Conservation (phyloP, 805 yeast genomes). For the Candida silvicultrix region DNA sequence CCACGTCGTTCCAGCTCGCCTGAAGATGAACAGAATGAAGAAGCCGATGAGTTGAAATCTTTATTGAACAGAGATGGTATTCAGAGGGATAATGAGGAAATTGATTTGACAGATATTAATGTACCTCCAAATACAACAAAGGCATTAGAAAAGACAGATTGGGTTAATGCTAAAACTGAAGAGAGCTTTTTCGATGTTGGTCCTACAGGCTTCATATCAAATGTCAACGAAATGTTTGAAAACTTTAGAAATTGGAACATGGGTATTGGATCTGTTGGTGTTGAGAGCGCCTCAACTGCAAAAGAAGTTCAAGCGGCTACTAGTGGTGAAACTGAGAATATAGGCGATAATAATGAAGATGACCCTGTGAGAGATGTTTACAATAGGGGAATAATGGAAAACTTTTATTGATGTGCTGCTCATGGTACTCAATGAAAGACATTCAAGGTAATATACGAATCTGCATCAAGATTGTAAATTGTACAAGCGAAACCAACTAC, state of each 20-base stretch:
- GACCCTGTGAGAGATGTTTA: not conserved
- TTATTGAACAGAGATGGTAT: constrained; percentile 9
- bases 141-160: constrained; percentile 20
- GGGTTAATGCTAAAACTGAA: constrained; percentile 40
- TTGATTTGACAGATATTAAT: constrained; percentile 15
- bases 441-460: too few species aligned
- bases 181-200: constrained; percentile 45
- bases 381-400: not conserved
- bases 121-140: not conserved
- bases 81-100: constrained; percentile 7
- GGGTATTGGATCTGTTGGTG: constrained; percentile 1
- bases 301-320: constrained; percentile 1
- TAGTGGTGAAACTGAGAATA: constrained; percentile 6
- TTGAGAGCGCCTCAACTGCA: constrained; percentile 3
- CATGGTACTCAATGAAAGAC: too few species aligned
- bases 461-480: too few species aligned
- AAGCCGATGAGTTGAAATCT: constrained; percentile 4
- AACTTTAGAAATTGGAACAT: constrained; percentile 29
- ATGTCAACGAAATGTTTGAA: constrained; percentile 54
- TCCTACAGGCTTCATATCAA: constrained; percentile 64
- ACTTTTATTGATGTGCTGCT: too few species aligned
- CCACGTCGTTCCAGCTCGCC: not conserved
- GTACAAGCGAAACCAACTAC: not conserved
- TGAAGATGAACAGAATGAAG: not conserved
- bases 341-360: not conserved